phyloP scores from a whole-genome alignment of 1,284 basidiomycete species.

The Cronartium quercuum region DNA sequence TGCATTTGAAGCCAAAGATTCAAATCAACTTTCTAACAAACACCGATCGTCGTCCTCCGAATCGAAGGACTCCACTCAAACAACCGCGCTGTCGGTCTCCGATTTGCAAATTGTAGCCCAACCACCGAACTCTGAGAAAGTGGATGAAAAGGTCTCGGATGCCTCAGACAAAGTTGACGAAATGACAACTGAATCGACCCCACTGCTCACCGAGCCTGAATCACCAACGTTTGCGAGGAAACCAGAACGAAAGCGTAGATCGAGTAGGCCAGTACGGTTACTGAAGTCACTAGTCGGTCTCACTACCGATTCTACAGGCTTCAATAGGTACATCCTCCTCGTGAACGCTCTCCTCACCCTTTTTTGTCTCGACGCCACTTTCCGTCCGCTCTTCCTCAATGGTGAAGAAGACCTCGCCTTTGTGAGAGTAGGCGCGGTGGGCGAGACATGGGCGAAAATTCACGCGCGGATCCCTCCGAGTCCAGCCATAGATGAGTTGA shows the following conservation, averaged over 20 bases:
- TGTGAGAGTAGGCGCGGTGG: constrained; percentile 63
- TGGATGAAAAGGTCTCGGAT: too few relatives aligned
- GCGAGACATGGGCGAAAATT: constrained; percentile 61
- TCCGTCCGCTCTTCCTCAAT: constrained; percentile 56
- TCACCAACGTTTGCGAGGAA: neutral
- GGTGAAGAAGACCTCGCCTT: constrained; percentile 58
- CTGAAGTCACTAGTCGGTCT: constrained; percentile 40
- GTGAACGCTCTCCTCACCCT: constrained; percentile 57
- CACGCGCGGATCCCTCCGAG: constrained; percentile 57
- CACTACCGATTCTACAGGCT: constrained; percentile 28
- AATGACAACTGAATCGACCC: neutral
- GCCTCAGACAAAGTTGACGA: too few relatives aligned
- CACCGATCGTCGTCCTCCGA: neutral
- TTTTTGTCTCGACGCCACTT: constrained; percentile 56
- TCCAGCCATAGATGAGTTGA: neutral
- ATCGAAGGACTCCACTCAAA: neutral
- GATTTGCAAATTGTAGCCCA: too few relatives aligned
- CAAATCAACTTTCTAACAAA: too few relatives aligned
- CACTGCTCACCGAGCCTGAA: neutral
- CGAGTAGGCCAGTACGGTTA: constrained; percentile 31
- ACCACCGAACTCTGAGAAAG: too few relatives aligned
- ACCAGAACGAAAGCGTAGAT: neutral
- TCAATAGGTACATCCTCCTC: constrained; percentile 44
- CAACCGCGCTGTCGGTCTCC: neutral
- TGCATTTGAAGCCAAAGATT: too few relatives aligned